Conservation (phyloP, 164 flowering plant genomes). For the Platanus orientalis region DNA sequence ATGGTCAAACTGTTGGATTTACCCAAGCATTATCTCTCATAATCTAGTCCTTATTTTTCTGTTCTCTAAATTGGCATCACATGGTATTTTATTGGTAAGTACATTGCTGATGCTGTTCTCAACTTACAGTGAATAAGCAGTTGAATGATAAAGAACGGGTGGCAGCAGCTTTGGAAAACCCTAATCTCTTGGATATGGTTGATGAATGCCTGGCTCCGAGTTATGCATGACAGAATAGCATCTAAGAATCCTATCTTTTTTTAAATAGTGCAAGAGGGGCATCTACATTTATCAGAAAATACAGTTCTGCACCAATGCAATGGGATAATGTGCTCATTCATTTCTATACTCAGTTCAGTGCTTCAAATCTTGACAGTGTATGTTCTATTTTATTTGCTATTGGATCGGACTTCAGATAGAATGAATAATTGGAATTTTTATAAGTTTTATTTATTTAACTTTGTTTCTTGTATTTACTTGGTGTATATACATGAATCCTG, state of each 20-base stretch:
- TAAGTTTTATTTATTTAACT: too few species aligned
- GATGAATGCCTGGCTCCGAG: constrained; percentile 83
- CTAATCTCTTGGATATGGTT: constrained; percentile 69
- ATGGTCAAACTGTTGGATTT: neutral
- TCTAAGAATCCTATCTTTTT: neutral
- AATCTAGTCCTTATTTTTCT: neutral
- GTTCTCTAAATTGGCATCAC: neutral
- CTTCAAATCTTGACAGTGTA: too few species aligned
- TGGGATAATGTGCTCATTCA: too few species aligned
- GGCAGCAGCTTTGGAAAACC: constrained; percentile 92
- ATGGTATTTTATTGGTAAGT: neutral
- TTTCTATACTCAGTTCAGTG: too few species aligned
- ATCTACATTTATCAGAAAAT: too few species aligned
- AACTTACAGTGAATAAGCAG: constrained; percentile 78
- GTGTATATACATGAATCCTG: too few species aligned
- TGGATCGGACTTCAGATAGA: too few species aligned
- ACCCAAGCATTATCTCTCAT: neutral
- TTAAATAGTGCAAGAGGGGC: too few species aligned
- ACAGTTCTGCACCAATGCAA: too few species aligned
- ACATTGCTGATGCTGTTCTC: neutral
- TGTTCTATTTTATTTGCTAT: too few species aligned
- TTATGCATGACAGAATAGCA: constrained; percentile 24
- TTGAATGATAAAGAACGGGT: constrained; percentile 91
- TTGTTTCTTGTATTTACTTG: too few species aligned
- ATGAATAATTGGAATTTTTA: too few species aligned